A percentile compares a stretch with the other conserved stretches of the same genome.
Evolutionary conservation across 179 eudicot species (phyloP).

Genomic region (Corrigiola litoralis): DNA sequence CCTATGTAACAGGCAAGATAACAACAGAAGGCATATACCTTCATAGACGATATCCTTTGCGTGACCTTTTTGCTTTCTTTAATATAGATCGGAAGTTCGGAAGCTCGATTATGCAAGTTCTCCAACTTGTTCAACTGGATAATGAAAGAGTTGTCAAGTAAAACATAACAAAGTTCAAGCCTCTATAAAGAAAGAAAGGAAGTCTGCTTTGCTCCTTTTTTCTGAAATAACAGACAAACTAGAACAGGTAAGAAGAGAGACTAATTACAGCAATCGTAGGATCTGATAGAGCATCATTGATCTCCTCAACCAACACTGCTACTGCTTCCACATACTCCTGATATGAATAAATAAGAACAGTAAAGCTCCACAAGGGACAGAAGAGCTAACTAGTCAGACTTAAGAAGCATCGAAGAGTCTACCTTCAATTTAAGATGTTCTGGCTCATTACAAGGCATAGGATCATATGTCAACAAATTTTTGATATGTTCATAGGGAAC

Average conservation of each 20-base stretch:
- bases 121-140: conserved; percentile 66
- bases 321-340: conserved; percentile 69
- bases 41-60: conserved; percentile 48
- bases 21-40: conserved; percentile 39
- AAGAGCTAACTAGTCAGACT: neutral
- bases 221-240: neutral
- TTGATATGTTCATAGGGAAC: conserved; percentile 53
- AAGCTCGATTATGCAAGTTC: conserved; percentile 36
- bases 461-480: conserved; percentile 39
- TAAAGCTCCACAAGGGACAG: neutral
- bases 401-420: neutral
- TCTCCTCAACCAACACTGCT: conserved; percentile 47
- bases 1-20: neutral
- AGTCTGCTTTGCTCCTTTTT: neutral
- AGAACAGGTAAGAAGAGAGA: conserved; percentile 1
- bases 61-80: conserved; percentile 56
- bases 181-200: neutral
- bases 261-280: conserved; percentile 48
- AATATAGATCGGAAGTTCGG: conserved; percentile 48
- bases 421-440: conserved; percentile 64
- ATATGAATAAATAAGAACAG: conserved; percentile 12
- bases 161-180: neutral
- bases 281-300: conserved; percentile 40
- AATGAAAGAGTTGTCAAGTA: conserved; percentile 8
- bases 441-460: conserved; percentile 73